Percentiles rank a stretch among this genome's conserved stretches.
These are phyloP conservation scores for Globisporangium canariense DNA, from an alignment of 352 stramenopile species.

Conservation along the genomic window DNA sequence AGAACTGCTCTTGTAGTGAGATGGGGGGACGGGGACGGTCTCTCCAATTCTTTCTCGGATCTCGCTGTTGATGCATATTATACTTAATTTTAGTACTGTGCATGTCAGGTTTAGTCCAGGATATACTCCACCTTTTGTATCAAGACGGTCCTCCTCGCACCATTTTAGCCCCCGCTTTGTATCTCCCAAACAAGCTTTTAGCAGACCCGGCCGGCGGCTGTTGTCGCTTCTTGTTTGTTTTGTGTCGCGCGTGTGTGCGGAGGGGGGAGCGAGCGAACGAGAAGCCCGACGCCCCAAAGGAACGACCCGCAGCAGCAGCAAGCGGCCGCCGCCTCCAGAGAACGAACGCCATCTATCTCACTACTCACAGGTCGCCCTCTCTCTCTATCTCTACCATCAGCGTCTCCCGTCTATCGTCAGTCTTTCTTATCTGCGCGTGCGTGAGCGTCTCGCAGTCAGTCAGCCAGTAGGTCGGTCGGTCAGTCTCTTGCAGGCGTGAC, in stretches of 20 bases:
- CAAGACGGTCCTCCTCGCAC: background rate
- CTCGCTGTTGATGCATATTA: slow-evolving; percentile 1
- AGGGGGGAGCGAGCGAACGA: slow-evolving; percentile 12
- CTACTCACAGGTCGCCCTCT: background rate
- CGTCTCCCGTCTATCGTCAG: background rate
- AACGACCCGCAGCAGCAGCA: slow-evolving; percentile 5
- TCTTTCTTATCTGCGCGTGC: background rate
- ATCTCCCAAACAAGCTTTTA: background rate
- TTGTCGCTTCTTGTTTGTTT: background rate
- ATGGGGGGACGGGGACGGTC: background rate
- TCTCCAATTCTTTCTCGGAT: slow-evolving; percentile 11
- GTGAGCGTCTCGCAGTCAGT: slow-evolving; percentile 3
- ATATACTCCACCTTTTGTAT: background rate
- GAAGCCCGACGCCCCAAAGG: slow-evolving; percentile 12
- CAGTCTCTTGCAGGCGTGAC: background rate
- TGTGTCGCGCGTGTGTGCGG: slow-evolving; percentile 2
- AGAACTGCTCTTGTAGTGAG: background rate
- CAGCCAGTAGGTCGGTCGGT: background rate
- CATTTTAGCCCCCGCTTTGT: background rate
- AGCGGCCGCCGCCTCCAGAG: background rate
- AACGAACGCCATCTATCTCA: slow-evolving; percentile 1
- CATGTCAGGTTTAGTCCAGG: background rate
- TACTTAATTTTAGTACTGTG: background rate
- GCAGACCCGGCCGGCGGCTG: background rate
- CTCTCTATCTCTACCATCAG: background rate